Evolutionary conservation across 148 eudicot species (phyloP).

Genomic region (Euryodendron excelsum): DNA sequence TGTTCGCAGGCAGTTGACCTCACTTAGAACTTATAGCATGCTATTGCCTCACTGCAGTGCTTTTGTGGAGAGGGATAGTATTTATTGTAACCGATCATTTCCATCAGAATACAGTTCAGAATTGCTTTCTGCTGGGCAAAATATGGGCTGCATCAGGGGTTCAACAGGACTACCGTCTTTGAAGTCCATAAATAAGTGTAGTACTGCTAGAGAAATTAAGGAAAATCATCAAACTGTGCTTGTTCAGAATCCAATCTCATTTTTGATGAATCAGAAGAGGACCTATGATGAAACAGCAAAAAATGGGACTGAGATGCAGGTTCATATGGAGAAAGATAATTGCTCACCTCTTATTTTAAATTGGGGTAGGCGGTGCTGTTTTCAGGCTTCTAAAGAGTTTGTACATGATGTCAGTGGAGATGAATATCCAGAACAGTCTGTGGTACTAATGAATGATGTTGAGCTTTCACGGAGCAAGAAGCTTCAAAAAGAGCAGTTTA

Average conservation of each 20-base stretch:
- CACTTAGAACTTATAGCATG: slow-evolving; percentile 53
- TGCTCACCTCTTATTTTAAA: slow-evolving; percentile 33
- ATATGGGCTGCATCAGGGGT: slow-evolving; percentile 17
- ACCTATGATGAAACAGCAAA: slow-evolving; percentile 26
- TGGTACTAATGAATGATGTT: slow-evolving; percentile 20
- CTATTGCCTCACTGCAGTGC: slow-evolving; percentile 23
- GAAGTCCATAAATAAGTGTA: slow-evolving; percentile 14
- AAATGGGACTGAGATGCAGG: slow-evolving; percentile 27
- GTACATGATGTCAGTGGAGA: slow-evolving; percentile 21
- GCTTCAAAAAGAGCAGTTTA: slow-evolving; percentile 25
- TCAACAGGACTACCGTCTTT: neutral
- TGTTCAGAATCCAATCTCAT: slow-evolving; percentile 14
- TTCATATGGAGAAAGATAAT: slow-evolving; percentile 24
- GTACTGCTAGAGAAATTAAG: slow-evolving; percentile 18
- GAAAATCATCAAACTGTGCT: slow-evolving; percentile 19
- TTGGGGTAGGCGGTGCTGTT: slow-evolving; percentile 23
- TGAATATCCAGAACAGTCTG: slow-evolving; percentile 25
- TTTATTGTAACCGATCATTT: slow-evolving; percentile 17
- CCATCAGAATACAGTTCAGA: slow-evolving; percentile 19
- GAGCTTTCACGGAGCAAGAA: slow-evolving; percentile 22
- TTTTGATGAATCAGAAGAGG: slow-evolving; percentile 11
- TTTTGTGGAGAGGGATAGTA: slow-evolving; percentile 20
- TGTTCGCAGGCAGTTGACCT: slow-evolving; percentile 37
- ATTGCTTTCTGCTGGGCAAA: slow-evolving; percentile 23
- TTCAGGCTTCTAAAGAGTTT: slow-evolving; percentile 39